Evolutionary conservation across 2,329 filamentous ascomycete species (phyloP), one percentile per base, ranked within the genome.

Genomic region (Tolypocladium sp.): DNA sequence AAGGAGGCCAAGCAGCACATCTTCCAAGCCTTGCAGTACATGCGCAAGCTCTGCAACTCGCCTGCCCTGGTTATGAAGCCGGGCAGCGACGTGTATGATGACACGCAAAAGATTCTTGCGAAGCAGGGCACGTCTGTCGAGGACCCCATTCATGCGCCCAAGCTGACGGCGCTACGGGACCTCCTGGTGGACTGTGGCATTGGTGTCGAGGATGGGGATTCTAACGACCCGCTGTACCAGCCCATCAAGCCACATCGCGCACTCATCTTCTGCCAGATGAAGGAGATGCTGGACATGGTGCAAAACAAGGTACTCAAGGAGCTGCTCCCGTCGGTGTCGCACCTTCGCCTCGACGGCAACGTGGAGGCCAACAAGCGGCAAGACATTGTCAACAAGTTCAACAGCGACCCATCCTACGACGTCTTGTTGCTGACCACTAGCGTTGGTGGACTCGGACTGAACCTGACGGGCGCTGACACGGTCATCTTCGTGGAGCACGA

Each of bases 401-500:
- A 99, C 75, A 92, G 90, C 60, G 94, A 99, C 71, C 94, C 94
- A 1, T 96, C 91, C 33, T 97, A 97, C 71, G 94, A 99, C 69
- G 92, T 94, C 49, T 79, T 99, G 54, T 84, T 99, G 8, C 79
- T 99, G 63, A 99, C 95, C 0, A 99, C 94, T 0, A 95, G 89
- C 67, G 94, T 99, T 53, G 94, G 94, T 72, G 94, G 94, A 63
- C 80, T 99, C 2, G 94, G 94, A 35, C 83, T 99, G 59, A 99
- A 99, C 73, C 78, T 99, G 64, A 99, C 94, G 0, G 94, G 94
- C 65, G 94, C 94, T 4, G 94, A 99, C 74, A 99, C 94, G 0
- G 94, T 99, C 73, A 99, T 99, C 67, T 99, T 99, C 69, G 95
- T 99, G 37, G 94, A 99, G 75, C 95, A 99, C 74, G 94, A 99